Conservation (phyloP, 495 filamentous ascomycete genomes). For the Mycothermus thermophilus region DNA sequence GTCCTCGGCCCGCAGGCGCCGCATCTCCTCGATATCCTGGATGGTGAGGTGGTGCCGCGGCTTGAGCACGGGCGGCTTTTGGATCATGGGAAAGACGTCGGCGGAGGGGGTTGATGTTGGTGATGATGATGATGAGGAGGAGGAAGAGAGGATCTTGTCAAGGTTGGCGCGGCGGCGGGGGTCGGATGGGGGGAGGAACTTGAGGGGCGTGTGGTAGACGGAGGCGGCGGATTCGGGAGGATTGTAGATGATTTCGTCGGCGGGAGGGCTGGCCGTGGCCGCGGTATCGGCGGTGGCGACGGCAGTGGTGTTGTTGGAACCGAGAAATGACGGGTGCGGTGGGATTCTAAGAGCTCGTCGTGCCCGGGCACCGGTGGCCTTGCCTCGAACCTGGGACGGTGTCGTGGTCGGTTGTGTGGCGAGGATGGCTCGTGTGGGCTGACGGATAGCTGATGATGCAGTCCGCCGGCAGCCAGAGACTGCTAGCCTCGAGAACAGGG, state of each 20-base stretch:
- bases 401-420: constrained; percentile 15
- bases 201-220: constrained; percentile 73
- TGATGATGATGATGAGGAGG: constrained; percentile 6
- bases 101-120: background rate
- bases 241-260: constrained; percentile 78
- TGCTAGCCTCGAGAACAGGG: constrained; percentile 5
- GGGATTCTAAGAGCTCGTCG: constrained; percentile 59
- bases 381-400: constrained; percentile 41
- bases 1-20: constrained; percentile 49
- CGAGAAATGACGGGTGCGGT: constrained; percentile 57
- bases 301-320: constrained; percentile 9
- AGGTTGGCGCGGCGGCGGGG: constrained; percentile 45
- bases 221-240: constrained; percentile 75
- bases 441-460: background rate
- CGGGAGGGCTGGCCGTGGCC: constrained; percentile 12
- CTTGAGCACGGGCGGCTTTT: background rate
- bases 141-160: constrained; percentile 19
- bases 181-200: constrained; percentile 76
- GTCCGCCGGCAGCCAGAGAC: constrained; percentile 12
- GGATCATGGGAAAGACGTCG: constrained; percentile 4
- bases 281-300: background rate
- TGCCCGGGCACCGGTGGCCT: constrained; percentile 56
- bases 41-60: constrained; percentile 54
- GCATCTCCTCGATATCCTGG: constrained; percentile 68
- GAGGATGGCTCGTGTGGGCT: constrained; percentile 23